These are phyloP conservation scores for Trypanosoma boissoni DNA, from an alignment of 208 protist genomes.

Conservation along the genomic window DNA sequence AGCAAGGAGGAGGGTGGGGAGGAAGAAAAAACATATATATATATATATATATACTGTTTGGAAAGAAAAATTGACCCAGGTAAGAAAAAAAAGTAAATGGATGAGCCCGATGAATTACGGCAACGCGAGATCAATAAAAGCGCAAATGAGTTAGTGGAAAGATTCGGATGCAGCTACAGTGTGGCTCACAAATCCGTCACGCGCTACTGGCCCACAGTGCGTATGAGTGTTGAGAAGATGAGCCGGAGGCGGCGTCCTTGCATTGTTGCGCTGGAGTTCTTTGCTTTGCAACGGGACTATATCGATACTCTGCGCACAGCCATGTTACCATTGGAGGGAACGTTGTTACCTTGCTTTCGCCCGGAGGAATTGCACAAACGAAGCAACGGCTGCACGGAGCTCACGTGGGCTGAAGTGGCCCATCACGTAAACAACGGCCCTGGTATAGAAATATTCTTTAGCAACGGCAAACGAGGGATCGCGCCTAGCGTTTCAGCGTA, in stretches of 20 bases:
- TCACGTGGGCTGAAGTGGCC: conserved; percentile 37
- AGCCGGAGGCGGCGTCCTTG: conserved; percentile 32
- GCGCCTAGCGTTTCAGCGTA: conserved; percentile 18
- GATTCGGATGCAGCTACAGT: conserved; percentile 26
- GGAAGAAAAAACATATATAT: too few relatives aligned
- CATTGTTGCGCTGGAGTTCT: conserved; percentile 47
- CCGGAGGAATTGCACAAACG: conserved; percentile 10
- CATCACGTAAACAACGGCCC: conserved; percentile 21
- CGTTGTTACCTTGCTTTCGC: conserved; percentile 22
- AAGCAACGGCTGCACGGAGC: conserved; percentile 11
- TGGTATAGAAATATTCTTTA: conserved; percentile 33
- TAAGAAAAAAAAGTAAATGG: too few relatives aligned
- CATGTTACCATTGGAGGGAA: conserved; percentile 19
- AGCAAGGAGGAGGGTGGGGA: too few relatives aligned
- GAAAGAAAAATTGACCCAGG: too few relatives aligned
- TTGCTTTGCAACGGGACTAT: conserved; percentile 37
- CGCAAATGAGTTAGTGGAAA: background rate
- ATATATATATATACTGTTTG: too few relatives aligned
- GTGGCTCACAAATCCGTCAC: conserved; percentile 29
- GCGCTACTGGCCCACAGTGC: conserved; percentile 26
- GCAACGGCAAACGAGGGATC: conserved; percentile 3
- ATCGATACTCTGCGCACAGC: conserved; percentile 13
- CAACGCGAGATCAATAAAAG: background rate
- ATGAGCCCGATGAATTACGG: too few relatives aligned
- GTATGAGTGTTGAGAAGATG: conserved; percentile 21